Evolutionary conservation across 2,329 filamentous ascomycete species (phyloP).

Genomic region (Colletotrichum lini): DNA sequence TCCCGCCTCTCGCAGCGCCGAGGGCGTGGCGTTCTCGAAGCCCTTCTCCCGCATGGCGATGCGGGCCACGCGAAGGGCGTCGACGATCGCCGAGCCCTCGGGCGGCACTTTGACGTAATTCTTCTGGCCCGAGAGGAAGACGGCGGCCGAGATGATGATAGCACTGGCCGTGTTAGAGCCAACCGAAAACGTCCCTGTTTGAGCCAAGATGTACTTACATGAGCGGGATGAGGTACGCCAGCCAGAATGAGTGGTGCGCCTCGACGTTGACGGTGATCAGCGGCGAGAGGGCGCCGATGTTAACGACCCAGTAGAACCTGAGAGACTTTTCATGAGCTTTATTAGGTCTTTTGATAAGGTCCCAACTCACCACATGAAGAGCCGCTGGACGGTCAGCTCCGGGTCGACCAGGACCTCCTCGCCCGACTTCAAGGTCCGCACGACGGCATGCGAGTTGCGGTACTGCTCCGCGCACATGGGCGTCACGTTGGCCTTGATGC

Average conservation of each 20-base stretch:
- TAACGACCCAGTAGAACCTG: conserved; percentile 72
- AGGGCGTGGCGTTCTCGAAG: conserved; percentile 36
- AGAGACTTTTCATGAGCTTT: not conserved
- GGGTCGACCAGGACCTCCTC: conserved; percentile 77
- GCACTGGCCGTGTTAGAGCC: conserved; percentile 12
- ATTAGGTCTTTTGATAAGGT: too few relatives aligned
- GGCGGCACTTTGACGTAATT: conserved; percentile 33
- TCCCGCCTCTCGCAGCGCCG: conserved; percentile 42
- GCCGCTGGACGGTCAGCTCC: conserved; percentile 74
- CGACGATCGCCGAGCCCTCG: conserved; percentile 32
- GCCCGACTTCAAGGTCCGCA: conserved; percentile 63
- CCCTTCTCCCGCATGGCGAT: conserved; percentile 45
- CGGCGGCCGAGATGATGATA: conserved; percentile 24
- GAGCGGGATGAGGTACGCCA: conserved; percentile 42
- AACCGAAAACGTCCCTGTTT: too few relatives aligned
- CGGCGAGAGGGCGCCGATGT: conserved; percentile 73
- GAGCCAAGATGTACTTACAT: conserved; percentile 36
- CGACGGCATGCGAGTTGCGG: conserved; percentile 63
- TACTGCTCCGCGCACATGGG: conserved; percentile 77
- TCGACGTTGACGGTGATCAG: conserved; percentile 34
- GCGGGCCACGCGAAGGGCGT: conserved; percentile 42
- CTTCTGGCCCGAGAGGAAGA: conserved; percentile 28
- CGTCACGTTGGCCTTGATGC: conserved; percentile 77
- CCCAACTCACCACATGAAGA: conserved; percentile 68
- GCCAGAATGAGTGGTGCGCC: conserved; percentile 34